Conservation (phyloP, 371 early-diverging fungal species). For the Apophysomyces sp. region DNA sequence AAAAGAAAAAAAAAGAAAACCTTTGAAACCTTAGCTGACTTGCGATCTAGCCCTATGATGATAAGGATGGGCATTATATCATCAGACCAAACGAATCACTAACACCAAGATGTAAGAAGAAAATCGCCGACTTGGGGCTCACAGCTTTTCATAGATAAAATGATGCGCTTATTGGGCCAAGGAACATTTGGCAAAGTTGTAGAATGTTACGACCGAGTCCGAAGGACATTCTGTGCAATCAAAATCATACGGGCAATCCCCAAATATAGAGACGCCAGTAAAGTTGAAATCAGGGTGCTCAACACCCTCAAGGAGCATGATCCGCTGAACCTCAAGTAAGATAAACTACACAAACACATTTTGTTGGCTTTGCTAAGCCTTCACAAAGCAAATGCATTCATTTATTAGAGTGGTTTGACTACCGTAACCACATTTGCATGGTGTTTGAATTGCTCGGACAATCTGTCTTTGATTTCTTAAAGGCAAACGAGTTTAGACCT, state of each 20-base stretch:
- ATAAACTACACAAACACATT: not conserved
- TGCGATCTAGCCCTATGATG: constrained; percentile 63
- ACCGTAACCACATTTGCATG: constrained; percentile 94
- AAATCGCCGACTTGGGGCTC: not conserved
- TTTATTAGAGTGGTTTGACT: constrained; percentile 80
- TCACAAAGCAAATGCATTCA: constrained; percentile 69
- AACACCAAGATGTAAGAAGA: constrained; percentile 24
- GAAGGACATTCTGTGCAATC: constrained; percentile 59
- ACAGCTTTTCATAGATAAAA: constrained; percentile 60
- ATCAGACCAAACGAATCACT: constrained; percentile 75
- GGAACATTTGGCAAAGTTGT: constrained; percentile 98
- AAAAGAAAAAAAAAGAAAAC: not conserved
- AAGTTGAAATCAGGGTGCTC: constrained; percentile 79
- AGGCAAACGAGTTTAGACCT: constrained; percentile 84
- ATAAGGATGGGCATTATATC: constrained; percentile 92
- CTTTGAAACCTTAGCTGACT: not conserved
- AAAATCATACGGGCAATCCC: constrained; percentile 87
- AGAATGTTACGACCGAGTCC: constrained; percentile 77
- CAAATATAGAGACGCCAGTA: constrained; percentile 88
- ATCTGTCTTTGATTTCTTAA: constrained; percentile 92
- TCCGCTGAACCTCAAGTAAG: constrained; percentile 66
- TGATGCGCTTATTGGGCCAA: constrained; percentile 86
- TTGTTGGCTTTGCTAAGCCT: not conserved
- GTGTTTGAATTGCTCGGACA: constrained; percentile 91
- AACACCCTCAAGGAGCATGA: constrained; percentile 68